phyloP scores from a whole-genome alignment of 306 rosid species.

The Glycyrrhiza uralensis region DNA sequence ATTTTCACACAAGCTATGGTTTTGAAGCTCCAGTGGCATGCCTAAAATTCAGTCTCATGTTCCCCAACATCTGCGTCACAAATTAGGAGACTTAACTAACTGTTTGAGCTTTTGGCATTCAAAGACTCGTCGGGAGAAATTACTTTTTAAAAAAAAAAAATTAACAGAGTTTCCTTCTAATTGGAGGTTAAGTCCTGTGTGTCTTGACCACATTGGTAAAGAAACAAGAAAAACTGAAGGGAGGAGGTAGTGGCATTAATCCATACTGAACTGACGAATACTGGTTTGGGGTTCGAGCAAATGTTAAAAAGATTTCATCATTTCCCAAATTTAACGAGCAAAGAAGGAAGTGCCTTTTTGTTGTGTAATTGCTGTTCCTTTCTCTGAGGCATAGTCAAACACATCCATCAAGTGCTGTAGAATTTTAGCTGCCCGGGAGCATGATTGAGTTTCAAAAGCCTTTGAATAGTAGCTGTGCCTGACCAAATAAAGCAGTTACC shows the following conservation, averaged over 20 bases:
- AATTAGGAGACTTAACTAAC: background rate
- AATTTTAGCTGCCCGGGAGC: conserved; percentile 42
- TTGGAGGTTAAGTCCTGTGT: no score
- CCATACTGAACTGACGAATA: conserved; percentile 17
- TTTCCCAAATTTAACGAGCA: conserved; percentile 19
- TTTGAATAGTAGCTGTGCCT: conserved; percentile 49
- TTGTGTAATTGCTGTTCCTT: conserved; percentile 58
- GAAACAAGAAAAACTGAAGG: background rate
- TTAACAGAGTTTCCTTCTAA: background rate
- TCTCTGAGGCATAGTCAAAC: conserved; percentile 54
- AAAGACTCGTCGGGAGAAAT: background rate
- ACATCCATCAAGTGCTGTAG: conserved; percentile 57
- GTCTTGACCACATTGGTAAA: background rate
- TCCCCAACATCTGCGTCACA: background rate
- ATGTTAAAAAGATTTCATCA: background rate
- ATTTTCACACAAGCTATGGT: background rate
- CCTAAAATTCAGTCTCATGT: background rate
- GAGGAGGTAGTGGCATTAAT: background rate
- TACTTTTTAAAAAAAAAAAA: background rate
- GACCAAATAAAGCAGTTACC: conserved; percentile 80
- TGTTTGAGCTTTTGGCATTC: background rate
- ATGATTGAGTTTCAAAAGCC: conserved; percentile 58
- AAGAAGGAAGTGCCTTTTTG: conserved; percentile 31
- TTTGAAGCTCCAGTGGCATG: background rate
- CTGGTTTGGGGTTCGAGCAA: background rate